These are phyloP conservation scores for Cornus kousa DNA, from an alignment of 148 eudicot genomes.

Conservation along the genomic window DNA sequence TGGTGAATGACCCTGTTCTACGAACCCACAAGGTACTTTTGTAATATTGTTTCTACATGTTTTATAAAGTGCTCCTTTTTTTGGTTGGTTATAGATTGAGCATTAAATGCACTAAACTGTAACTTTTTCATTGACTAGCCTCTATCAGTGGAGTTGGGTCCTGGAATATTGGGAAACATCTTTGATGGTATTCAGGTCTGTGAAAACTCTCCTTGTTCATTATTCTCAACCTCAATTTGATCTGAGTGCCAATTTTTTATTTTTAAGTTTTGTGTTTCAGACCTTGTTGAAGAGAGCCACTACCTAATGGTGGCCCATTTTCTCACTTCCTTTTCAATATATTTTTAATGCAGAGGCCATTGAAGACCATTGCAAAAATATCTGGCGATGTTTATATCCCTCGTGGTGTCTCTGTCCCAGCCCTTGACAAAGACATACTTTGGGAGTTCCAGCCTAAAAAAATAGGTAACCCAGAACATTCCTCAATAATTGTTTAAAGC, in stretches of 20 bases:
- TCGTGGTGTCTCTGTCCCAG: constrained; percentile 97
- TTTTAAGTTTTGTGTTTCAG: not conserved
- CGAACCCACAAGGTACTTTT: constrained; percentile 86
- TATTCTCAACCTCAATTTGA: not conserved
- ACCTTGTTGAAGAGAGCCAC: not conserved
- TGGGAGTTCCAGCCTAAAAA: constrained; percentile 98
- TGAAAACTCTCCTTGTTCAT: not conserved
- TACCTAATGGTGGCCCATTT: not conserved
- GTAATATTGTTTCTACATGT: too few relatives aligned
- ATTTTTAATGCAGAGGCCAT: constrained; percentile 70
- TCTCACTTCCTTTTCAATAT: not conserved
- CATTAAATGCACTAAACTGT: constrained; percentile 6
- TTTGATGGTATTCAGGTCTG: constrained; percentile 98
- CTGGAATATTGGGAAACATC: constrained; percentile 94
- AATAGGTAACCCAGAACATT: constrained; percentile 45
- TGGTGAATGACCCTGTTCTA: constrained; percentile 95
- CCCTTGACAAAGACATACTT: constrained; percentile 85
- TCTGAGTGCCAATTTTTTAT: not conserved
- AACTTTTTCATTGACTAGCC: constrained; percentile 50
- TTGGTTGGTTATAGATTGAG: not conserved
- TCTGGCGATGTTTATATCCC: constrained; percentile 98
- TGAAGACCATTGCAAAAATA: constrained; percentile 83
- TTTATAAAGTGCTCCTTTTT: not conserved
- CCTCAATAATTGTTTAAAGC: not conserved
- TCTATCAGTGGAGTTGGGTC: constrained; percentile 92